Evolutionary conservation across 73 alveolate species (phyloP).

Genomic region (Paramecium sexaurelia): DNA sequence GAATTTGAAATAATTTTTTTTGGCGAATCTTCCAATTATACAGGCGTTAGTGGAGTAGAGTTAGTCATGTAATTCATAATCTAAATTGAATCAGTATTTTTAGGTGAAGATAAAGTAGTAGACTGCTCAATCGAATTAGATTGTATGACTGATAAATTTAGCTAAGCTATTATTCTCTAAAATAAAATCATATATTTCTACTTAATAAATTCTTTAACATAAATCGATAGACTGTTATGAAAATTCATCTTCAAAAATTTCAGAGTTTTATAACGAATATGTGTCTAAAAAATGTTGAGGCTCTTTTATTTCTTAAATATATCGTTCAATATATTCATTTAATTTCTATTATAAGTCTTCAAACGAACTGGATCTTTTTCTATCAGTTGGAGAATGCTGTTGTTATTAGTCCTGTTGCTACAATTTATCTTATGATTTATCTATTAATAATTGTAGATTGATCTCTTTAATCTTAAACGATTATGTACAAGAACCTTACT

Average conservation of each 20-base stretch:
- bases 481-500: background rate
- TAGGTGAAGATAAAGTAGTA: background rate
- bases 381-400: background rate
- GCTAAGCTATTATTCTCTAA: background rate
- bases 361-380: background rate
- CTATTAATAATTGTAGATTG: background rate
- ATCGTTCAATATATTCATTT: background rate
- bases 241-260: background rate
- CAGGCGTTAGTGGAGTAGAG: slow-evolving; percentile 19
- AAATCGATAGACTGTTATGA: background rate
- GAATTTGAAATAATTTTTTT: background rate
- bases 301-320: background rate
- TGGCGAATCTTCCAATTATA: background rate
- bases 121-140: background rate
- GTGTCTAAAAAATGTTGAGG: background rate
- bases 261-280: background rate
- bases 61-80: background rate
- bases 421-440: background rate
- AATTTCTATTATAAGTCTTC: background rate
- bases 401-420: background rate
- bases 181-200: background rate
- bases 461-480: background rate
- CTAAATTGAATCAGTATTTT: background rate
- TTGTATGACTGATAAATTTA: background rate
- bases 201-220: background rate